Evolutionary conservation across 176 grass and related monocot genomes (phyloP), one percentile per base, ranked within the genome.

Genomic region (Eragrostis nindensis): DNA sequence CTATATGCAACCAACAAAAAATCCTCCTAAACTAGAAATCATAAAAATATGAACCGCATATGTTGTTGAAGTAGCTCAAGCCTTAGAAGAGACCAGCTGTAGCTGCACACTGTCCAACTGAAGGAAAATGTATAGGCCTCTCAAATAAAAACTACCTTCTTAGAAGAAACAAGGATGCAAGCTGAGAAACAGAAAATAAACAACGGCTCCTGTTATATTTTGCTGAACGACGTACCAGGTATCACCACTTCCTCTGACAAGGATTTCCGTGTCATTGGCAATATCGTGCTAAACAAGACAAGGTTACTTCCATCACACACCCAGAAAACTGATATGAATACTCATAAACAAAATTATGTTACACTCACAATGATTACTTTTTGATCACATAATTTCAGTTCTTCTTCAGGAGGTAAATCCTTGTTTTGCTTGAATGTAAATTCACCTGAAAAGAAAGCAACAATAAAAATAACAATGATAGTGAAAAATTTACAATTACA

Each of bases 201-300:
- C 29, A 57, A 14, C 18, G 17, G 57, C 38, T 32, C 22, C 1
- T 56, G 26, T 45, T 75, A 55, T 36, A 56, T 74, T 76, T 56
- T 17, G 8, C 18, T 68, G 36, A 87, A 25, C n/a, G 29, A 57
- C 80, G 56, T 74, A 88, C 86, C 81, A 88, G 74, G 83, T 54
- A 30, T 74, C 80, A 16, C 42, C 74, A 71, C 56, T 83, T 73
- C 74, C 86, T 40, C 83, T 36, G 43, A 88, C 26, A 66, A 88
- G 65, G 59, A 88, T 73, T 10, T 88, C 80, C 16, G n/a, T 40
- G 13, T 69, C 53, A 60, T 80, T 52, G 17, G 74, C 62, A 61
- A 88, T 83, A 18, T 80, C 40, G 52, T 52, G 52, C 86, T 88
- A 74, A 5, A 29, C 59, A 27, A 68, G 14, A 68, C 19, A 22